These are phyloP conservation scores for Pascua guehoae DNA, from an alignment of 1,284 basidiomycete species.

Conservation along the genomic window DNA sequence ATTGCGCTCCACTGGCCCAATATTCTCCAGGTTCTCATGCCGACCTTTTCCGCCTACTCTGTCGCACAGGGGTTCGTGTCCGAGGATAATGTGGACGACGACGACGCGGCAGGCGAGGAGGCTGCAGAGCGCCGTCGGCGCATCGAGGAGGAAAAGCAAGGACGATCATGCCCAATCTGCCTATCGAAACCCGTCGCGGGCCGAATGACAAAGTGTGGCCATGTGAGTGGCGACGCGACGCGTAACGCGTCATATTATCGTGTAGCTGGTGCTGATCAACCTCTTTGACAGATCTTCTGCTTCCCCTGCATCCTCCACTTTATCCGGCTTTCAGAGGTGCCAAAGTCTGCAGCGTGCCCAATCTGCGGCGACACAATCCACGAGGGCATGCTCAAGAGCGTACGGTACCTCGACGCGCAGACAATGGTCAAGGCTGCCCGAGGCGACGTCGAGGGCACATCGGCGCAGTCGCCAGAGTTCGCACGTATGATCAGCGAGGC, in stretches of 20 bases:
- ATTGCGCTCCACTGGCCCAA: conserved; percentile 96
- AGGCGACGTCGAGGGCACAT: conserved; percentile 23
- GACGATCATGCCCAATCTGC: conserved; percentile 87
- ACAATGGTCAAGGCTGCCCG: conserved; percentile 34
- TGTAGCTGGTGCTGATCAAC: conserved; percentile 67
- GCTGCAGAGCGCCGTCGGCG: conserved; percentile 29
- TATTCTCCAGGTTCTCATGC: conserved; percentile 90
- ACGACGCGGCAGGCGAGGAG: conserved; percentile 34
- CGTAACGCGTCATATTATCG: neutral
- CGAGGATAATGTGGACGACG: conserved; percentile 27
- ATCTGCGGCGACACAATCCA: conserved; percentile 94
- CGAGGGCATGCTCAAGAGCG: conserved; percentile 85
- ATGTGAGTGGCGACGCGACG: conserved; percentile 60
- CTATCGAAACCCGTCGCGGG: conserved; percentile 78
- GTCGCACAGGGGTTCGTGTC: conserved; percentile 47
- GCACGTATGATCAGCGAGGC: conserved; percentile 13
- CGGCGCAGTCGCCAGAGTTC: conserved; percentile 2
- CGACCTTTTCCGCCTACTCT: conserved; percentile 57
- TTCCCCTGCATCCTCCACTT: conserved; percentile 63
- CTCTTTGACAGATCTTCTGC: conserved; percentile 58
- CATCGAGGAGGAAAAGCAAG: conserved; percentile 41
- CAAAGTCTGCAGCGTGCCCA: conserved; percentile 84
- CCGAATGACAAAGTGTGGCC: conserved; percentile 95
- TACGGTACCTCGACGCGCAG: conserved; percentile 56
- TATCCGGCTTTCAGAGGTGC: conserved; percentile 72